Base-by-base conservation (phyloP, 2,329 filamentous ascomycete species). In the Alternaria gaisen region DNA sequence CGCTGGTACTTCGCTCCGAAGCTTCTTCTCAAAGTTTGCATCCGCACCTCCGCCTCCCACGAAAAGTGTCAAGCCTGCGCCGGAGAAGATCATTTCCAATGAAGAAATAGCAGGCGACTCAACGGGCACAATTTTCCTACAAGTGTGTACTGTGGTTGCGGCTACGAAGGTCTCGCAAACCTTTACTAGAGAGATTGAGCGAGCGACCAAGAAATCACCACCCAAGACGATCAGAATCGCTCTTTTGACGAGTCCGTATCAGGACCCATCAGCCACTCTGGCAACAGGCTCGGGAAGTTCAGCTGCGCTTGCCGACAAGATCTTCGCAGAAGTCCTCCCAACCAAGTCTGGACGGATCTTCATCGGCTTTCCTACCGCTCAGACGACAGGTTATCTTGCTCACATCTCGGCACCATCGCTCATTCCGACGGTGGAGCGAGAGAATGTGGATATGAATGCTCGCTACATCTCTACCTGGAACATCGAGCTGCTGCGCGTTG, bases 401-500 rank as follows among this genome's bases (percentile, higher is more conserved):
- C 95, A 99, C 77, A 91, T 99, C 30, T 98, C 94, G 12, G 95
- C 95, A 0, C 95, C 94, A 1, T 97, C 94, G 0, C 90, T 99
- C 14, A 99, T 99, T 58, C 95, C 95, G 0, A 99, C 95, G 0
- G 96, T 99, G 3, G 95, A 99, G 79, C 89, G 95, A 74, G 95
- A 99, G 76, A 95, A 93, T 55, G 97, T 99, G 59, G 95, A 99
- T 78, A 84, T 99, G 64, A 98, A 99, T 76, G 96, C 95, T 16
- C 88, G 94, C 57, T 97, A 93, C 84, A 94, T 99, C 16, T 90
- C 93, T 64, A 93, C 90, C 16, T 99, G 95, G 96, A 99, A 99
- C 72, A 85, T 92, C 22, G 95, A 98, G 76, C 92, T 99, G 84
- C 84, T 99, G 40, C 88, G 94, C 43, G 91, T 94, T 30, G 92